Evolutionary conservation across 306 rosid species (phyloP).

Genomic region (Cicer cuneatum): DNA sequence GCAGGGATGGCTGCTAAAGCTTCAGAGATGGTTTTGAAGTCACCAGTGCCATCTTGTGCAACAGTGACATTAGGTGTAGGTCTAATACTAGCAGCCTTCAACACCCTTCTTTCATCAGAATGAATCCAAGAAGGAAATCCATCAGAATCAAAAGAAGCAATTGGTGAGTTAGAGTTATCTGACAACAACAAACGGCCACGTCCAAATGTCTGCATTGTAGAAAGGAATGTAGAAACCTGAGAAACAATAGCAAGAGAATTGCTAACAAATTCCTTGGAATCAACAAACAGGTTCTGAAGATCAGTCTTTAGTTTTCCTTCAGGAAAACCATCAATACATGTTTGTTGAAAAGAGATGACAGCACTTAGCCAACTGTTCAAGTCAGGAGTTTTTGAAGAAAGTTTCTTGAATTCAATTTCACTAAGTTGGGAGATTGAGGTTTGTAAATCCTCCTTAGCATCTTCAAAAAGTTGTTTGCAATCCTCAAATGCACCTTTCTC

Average conservation of each 20-base stretch:
- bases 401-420: not conserved
- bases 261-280: conserved; percentile 65
- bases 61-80: conserved; percentile 79
- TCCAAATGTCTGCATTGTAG: conserved; percentile 34
- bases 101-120: conserved; percentile 58
- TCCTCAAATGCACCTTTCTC: conserved; percentile 76
- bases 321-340: conserved; percentile 80
- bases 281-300: conserved; percentile 44
- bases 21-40: conserved; percentile 68
- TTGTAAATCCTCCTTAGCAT: conserved; percentile 62
- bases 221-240: conserved; percentile 46
- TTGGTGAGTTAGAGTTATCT: not conserved
- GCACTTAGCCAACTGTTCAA: conserved; percentile 87
- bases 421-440: conserved; percentile 41
- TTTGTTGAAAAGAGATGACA: conserved; percentile 72
- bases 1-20: conserved; percentile 67
- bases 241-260: conserved; percentile 74
- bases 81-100: conserved; percentile 59
- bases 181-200: conserved; percentile 49
- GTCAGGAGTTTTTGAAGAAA: conserved; percentile 47
- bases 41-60: conserved; percentile 75
- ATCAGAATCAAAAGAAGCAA: conserved; percentile 44
- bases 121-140: conserved; percentile 68
- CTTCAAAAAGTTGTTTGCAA: conserved; percentile 57
- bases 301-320: conserved; percentile 61